phyloP scores from a whole-genome alignment of 1,284 basidiomycete genomes.

The Malassezia japonica region DNA sequence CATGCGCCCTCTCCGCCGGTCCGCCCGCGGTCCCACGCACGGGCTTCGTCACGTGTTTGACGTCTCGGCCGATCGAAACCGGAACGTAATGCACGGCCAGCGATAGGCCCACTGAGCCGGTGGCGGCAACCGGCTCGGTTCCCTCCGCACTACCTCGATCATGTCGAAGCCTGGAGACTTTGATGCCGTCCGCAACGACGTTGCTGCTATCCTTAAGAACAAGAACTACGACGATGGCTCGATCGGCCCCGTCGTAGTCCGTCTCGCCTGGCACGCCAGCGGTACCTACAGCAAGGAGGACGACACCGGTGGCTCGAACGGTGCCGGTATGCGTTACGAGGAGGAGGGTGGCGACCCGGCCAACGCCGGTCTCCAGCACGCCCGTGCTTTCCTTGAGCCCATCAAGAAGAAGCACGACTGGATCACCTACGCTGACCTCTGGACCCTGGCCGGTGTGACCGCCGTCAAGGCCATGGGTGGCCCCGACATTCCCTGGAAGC shows the following conservation, averaged over 20 bases:
- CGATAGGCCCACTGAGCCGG: background rate
- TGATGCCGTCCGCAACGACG: conserved; percentile 41
- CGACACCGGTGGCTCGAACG: conserved; percentile 65
- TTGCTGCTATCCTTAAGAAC: conserved; percentile 39
- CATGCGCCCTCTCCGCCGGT: conserved; percentile 1
- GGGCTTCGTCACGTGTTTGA: background rate
- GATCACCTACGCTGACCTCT: conserved; percentile 47
- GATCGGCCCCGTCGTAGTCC: conserved; percentile 60
- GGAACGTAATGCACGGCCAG: background rate
- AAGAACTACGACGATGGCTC: conserved; percentile 40
- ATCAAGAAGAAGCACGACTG: conserved; percentile 58
- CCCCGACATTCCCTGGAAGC: conserved; percentile 49
- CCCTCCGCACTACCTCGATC: background rate
- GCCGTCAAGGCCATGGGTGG: conserved; percentile 60
- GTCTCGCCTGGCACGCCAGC: conserved; percentile 75
- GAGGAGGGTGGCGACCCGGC: conserved; percentile 63
- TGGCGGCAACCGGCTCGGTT: background rate
- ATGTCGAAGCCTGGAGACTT: conserved; percentile 33
- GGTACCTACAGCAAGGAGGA: conserved; percentile 67
- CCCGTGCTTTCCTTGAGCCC: conserved; percentile 73
- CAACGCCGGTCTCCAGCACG: conserved; percentile 74
- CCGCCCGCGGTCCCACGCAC: background rate
- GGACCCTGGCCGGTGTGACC: conserved; percentile 50
- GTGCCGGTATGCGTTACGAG: conserved; percentile 45
- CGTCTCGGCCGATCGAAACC: background rate